Conservation (phyloP, 192 early-diverging fungal species). For the Umbelopsis isabellina region DNA sequence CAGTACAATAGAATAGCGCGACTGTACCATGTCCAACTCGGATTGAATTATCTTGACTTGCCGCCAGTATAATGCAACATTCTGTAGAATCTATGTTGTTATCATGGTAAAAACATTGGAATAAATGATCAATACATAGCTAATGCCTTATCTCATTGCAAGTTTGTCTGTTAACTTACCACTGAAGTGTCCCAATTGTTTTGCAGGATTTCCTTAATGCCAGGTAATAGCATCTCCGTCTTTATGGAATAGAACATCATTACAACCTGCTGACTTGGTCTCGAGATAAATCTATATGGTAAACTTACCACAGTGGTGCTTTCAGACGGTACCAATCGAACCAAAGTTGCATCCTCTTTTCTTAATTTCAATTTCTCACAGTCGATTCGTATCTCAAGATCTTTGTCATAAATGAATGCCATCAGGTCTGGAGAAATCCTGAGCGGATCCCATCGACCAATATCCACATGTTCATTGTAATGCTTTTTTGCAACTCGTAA, state of each 20-base stretch:
- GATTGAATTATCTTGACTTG: slow-evolving; percentile 15
- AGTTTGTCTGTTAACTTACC: neutral
- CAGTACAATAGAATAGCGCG: neutral
- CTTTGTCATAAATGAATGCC: slow-evolving; percentile 17
- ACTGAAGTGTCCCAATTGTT: slow-evolving; percentile 8
- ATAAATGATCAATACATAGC: neutral
- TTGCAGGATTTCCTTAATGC: neutral
- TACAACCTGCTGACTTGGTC: no score
- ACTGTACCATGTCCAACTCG: neutral
- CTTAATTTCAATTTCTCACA: slow-evolving; percentile 2
- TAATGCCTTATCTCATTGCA: no score
- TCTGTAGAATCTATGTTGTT: neutral
- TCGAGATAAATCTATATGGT: no score
- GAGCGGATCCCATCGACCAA: slow-evolving; percentile 21
- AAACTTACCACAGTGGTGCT: neutral
- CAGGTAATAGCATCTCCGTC: slow-evolving; percentile 6
- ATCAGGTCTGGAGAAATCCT: neutral
- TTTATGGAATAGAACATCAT: neutral
- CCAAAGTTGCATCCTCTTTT: neutral
- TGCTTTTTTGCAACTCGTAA: slow-evolving; percentile 3
- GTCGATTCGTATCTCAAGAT: slow-evolving; percentile 16
- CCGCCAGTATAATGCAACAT: slow-evolving; percentile 9
- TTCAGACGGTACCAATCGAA: neutral
- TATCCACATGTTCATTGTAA: slow-evolving; percentile 2
- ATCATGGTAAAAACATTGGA: neutral